phyloP scores from a whole-genome alignment of 1,284 basidiomycete genomes.

The Moniliella sp. region DNA sequence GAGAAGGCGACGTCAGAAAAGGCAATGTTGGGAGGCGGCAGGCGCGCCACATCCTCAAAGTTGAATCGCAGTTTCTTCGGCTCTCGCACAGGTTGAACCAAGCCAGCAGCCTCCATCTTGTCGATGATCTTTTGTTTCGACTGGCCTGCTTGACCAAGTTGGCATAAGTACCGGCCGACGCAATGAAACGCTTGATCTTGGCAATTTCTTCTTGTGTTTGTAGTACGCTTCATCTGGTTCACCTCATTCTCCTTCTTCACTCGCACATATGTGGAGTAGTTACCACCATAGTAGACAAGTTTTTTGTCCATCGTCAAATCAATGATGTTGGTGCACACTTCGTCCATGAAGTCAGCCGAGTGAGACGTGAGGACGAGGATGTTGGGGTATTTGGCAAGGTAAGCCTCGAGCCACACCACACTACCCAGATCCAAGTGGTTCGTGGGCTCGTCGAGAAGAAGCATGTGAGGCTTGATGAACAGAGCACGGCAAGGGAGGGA shows the following conservation, averaged over 20 bases:
- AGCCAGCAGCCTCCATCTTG: conserved; percentile 99
- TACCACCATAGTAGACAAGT: conserved; percentile 66
- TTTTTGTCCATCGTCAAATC: conserved; percentile 75
- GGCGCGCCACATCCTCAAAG: conserved; percentile 78
- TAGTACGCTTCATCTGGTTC: conserved; percentile 94
- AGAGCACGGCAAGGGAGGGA: conserved; percentile 70
- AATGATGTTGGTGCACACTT: conserved; percentile 67
- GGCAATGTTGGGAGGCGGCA: conserved; percentile 89
- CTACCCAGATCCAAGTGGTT: conserved; percentile 87
- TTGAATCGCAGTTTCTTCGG: conserved; percentile 63
- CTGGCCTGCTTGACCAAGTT: conserved; percentile 93
- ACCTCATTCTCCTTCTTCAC: conserved; percentile 92
- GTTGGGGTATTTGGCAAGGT: conserved; percentile 90
- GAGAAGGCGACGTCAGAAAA: conserved; percentile 85
- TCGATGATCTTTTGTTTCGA: conserved; percentile 94
- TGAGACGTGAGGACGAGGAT: conserved; percentile 77
- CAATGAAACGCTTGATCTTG: conserved; percentile 92
- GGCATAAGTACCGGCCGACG: conserved; percentile 92
- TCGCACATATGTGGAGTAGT: conserved; percentile 85
- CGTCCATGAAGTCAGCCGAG: conserved; percentile 96
- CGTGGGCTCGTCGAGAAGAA: conserved; percentile 51
- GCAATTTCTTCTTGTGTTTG: conserved; percentile 96
- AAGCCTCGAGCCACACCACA: conserved; percentile 95
- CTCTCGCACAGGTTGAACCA: conserved; percentile 67
- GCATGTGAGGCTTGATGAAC: conserved; percentile 83